phyloP scores from a whole-genome alignment of 345 rosid genomes.

The Pistacia integerrima region DNA sequence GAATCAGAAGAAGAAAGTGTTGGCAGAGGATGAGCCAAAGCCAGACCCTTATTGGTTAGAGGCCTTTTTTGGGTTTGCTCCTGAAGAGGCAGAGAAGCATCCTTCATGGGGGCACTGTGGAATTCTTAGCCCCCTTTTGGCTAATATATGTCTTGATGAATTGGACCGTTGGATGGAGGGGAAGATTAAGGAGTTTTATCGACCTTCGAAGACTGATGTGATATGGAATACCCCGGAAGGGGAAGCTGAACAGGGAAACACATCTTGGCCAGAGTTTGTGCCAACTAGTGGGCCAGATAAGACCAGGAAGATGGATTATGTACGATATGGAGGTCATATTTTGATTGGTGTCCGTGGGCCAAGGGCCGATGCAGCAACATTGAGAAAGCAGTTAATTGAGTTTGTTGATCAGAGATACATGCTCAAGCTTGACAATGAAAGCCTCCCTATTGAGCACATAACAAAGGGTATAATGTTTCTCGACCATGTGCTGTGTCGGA shows the following conservation, averaged over 20 bases:
- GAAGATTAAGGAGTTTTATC: constrained; percentile 85
- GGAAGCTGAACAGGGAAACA: constrained; percentile 89
- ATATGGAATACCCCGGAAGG: constrained; percentile 95
- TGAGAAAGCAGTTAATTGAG: constrained; percentile 92
- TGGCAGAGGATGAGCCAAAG: constrained; percentile 97
- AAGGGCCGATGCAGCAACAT: constrained; percentile 87
- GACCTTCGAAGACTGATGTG: constrained; percentile 88
- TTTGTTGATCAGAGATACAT: constrained; percentile 88
- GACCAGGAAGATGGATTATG: constrained; percentile 85
- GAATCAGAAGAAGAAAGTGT: constrained; percentile 88
- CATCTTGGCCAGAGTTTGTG: constrained; percentile 98
- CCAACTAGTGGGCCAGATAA: constrained; percentile 99
- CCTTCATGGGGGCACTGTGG: constrained; percentile 99
- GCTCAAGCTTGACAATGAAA: constrained; percentile 90
- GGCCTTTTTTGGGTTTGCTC: constrained; percentile 92
- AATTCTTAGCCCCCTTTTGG: constrained; percentile 86
- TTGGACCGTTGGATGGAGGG: constrained; percentile 86
- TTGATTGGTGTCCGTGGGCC: constrained; percentile 94
- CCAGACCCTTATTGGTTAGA: constrained; percentile 99
- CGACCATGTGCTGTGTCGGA: constrained; percentile 91
- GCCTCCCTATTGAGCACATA: constrained; percentile 89
- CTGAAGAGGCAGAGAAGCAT: constrained; percentile 89
- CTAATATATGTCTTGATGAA: constrained; percentile 90
- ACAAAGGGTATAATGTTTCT: constrained; percentile 98
- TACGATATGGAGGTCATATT: constrained; percentile 90